Evolutionary conservation across 2,329 filamentous ascomycete genomes (phyloP).

Genomic region (Epichloe coenophiala): DNA sequence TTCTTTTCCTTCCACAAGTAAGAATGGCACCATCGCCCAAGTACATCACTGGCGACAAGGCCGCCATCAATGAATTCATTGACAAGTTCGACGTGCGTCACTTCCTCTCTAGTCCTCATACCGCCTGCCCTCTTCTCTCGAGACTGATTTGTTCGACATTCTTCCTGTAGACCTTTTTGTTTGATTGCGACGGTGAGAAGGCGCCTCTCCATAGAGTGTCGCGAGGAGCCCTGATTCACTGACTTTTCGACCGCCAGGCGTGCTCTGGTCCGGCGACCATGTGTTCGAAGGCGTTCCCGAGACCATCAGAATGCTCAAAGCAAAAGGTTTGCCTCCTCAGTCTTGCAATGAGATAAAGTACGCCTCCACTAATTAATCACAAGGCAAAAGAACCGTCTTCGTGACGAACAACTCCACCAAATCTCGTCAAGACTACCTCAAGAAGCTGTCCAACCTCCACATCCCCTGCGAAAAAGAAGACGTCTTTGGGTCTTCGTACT

Average conservation of each 20-base stretch:
- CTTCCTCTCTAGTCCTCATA: not conserved
- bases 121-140: not conserved
- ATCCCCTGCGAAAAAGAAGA: constrained; percentile 76
- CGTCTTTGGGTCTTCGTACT: constrained; percentile 93
- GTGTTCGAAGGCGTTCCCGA: constrained; percentile 76
- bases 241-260: constrained; percentile 41
- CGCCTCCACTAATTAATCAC: not conserved
- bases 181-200: constrained; percentile 84
- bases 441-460: constrained; percentile 71
- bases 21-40: constrained; percentile 26
- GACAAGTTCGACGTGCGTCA: constrained; percentile 77
- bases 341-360: not conserved
- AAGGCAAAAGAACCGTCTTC: constrained; percentile 86
- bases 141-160: not conserved
- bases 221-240: not conserved
- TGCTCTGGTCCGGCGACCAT: constrained; percentile 91
- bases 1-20: no score
- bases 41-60: constrained; percentile 66
- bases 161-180: constrained; percentile 46
- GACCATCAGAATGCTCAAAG: constrained; percentile 70
- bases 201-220: not conserved
- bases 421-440: constrained; percentile 79
- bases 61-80: constrained; percentile 69
- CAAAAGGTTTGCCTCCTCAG: constrained; percentile 50
- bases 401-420: constrained; percentile 99